A percentile compares a stretch with the other conserved stretches of the same genome.
Evolutionary conservation across 2,329 filamentous ascomycete species (phyloP).

Genomic region (Fusarium albosuccineum): DNA sequence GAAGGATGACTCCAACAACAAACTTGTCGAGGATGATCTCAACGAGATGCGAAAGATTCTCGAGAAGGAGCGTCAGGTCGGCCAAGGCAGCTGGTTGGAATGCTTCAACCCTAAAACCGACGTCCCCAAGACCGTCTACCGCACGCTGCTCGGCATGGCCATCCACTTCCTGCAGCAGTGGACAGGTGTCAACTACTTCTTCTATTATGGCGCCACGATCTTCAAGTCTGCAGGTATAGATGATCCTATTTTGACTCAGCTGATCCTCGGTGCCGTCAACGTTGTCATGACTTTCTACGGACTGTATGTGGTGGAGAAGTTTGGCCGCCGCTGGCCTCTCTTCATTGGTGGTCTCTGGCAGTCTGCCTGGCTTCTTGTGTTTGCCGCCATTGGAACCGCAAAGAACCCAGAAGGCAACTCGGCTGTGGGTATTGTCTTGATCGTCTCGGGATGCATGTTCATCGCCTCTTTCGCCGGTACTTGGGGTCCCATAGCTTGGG

Average conservation of each 20-base stretch:
- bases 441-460: slow-evolving; percentile 80
- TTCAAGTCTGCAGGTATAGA: slow-evolving; percentile 75
- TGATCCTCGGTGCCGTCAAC: slow-evolving; percentile 77
- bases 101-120: slow-evolving; percentile 69
- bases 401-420: slow-evolving; percentile 57
- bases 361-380: slow-evolving; percentile 73
- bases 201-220: slow-evolving; percentile 76
- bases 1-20: slow-evolving; percentile 59
- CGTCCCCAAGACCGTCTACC: slow-evolving; percentile 71
- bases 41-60: slow-evolving; percentile 64
- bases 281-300: slow-evolving; percentile 75
- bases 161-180: slow-evolving; percentile 78
- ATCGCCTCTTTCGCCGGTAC: slow-evolving; percentile 78
- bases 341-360: slow-evolving; percentile 77
- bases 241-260: slow-evolving; percentile 75
- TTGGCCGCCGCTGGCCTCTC: slow-evolving; percentile 76
- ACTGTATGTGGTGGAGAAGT: slow-evolving; percentile 76
- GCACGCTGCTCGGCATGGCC: slow-evolving; percentile 72
- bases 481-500: slow-evolving; percentile 79
- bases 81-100: slow-evolving; percentile 66
- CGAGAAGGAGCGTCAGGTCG: slow-evolving; percentile 59
- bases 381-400: slow-evolving; percentile 68
- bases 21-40: slow-evolving; percentile 64
- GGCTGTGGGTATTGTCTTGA: slow-evolving; percentile 74
- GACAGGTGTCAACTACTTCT: slow-evolving; percentile 72